These are phyloP conservation scores for Trichoderma asperelloides DNA, from an alignment of 495 filamentous ascomycete genomes.

Conservation along the genomic window DNA sequence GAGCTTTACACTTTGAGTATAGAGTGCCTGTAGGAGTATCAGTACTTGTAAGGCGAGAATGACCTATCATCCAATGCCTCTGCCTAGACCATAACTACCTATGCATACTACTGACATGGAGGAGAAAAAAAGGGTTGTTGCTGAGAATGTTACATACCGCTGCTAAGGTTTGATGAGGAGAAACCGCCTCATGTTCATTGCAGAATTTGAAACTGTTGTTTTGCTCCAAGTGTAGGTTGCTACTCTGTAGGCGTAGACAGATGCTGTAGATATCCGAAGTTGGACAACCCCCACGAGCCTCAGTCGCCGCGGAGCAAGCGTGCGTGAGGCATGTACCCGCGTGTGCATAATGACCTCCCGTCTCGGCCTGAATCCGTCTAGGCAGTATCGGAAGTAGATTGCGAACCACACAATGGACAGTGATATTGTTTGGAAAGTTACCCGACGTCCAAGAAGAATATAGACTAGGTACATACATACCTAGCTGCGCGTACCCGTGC, in stretches of 20 bases:
- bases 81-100: background rate
- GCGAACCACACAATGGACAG: background rate
- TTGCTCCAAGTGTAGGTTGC: no score
- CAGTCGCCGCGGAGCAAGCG: background rate
- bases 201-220: no score
- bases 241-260: no score
- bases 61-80: background rate
- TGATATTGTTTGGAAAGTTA: background rate
- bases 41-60: background rate
- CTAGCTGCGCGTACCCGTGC: no score
- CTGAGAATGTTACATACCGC: no score
- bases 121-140: no score
- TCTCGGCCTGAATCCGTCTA: background rate
- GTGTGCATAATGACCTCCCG: background rate
- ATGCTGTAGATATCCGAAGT: background rate
- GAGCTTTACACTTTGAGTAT: background rate
- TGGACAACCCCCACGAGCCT: background rate
- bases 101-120: background rate
- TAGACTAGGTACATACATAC: no score
- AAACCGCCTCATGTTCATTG: no score
- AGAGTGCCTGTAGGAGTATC: background rate
- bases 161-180: no score
- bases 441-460: background rate
- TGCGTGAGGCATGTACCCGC: background rate
- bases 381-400: background rate